Evolutionary conservation across 768 basidiomycete genomes (phyloP).

Genomic region (Melanogaster broomeanus): DNA sequence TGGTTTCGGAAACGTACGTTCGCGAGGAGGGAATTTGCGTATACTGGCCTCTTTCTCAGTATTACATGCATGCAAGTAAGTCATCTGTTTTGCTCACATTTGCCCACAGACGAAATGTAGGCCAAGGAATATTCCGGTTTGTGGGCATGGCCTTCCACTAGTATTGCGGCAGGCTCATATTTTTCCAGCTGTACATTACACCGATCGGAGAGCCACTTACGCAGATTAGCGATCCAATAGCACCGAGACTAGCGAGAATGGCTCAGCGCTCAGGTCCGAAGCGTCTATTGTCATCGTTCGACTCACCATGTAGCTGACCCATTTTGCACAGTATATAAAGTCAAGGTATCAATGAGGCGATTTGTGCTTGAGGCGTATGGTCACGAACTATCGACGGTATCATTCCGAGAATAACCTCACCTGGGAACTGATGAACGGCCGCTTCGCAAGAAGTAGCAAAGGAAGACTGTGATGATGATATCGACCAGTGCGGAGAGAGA

Average conservation of each 20-base stretch:
- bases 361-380: constrained; percentile 12
- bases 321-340: constrained; percentile 22
- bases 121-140: constrained; percentile 26
- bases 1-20: constrained; percentile 13
- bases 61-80: neutral
- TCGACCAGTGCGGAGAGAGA: constrained; percentile 47
- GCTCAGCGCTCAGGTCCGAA: neutral
- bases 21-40: constrained; percentile 29
- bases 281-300: neutral
- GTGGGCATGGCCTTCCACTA: constrained; percentile 23
- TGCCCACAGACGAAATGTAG: constrained; percentile 24
- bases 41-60: constrained; percentile 9
- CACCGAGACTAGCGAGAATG: constrained; percentile 7
- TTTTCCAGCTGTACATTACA: neutral
- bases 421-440: constrained; percentile 39
- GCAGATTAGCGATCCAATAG: constrained; percentile 18
- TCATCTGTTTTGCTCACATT: constrained; percentile 10
- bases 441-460: constrained; percentile 42
- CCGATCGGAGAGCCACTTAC: constrained; percentile 6
- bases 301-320: constrained; percentile 25
- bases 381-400: neutral
- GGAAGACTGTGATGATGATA: constrained; percentile 43
- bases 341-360: constrained; percentile 21
- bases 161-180: neutral
- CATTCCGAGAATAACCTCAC: constrained; percentile 17